Base-by-base conservation (phyloP, 1,284 basidiomycete genomes). In the Sphagnurus paluster region DNA sequence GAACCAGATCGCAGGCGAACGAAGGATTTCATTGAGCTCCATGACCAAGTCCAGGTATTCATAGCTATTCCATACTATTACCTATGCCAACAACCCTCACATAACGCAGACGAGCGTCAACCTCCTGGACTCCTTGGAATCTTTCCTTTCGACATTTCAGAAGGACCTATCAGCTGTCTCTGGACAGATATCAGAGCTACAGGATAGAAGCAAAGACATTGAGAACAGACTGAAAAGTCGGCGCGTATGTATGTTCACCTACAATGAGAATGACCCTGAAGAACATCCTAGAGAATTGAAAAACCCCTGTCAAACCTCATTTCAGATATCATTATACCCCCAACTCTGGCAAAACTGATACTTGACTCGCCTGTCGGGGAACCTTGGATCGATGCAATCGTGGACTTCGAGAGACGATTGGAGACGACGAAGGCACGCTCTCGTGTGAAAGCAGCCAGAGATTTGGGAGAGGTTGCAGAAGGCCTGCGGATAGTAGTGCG, bases 141-240 rank as follows among this genome's bases (percentile, higher is more conserved):
- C 82, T 2, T 98, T 98, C 65, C 77, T 98, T 8, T 93, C 93
- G 1, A 96, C 92, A 0, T 99, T 99, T 59, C 94, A 98, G 66
- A 87, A 80, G 55, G 95, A 99, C 67, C 76, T 99, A 4, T 89
- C 90, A 3, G 84, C 87, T 2, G 94, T 98, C 4, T 98, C 96
- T 2, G 90, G 92, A 0, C 95, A 99, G 62, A 97, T 99, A 62
- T 87, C 91, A 0, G 90, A 96, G 54, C 76, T 99, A 19, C 96
- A 99, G 63, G 79, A 82, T 50, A 80, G 92, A 29, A 95, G 91
- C 60, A 88, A 90, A 54, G 85, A 88, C 38, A 96, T 99, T 39
- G 95, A 98, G 54, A 81, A 80, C 49, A 80, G 88, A 49, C 75
- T 98, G 42, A 90, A 87, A 64, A 89, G 85, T 38, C 78, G 94